Conservation (phyloP, 2,329 filamentous ascomycete species). For the Pyricularia sp. region DNA sequence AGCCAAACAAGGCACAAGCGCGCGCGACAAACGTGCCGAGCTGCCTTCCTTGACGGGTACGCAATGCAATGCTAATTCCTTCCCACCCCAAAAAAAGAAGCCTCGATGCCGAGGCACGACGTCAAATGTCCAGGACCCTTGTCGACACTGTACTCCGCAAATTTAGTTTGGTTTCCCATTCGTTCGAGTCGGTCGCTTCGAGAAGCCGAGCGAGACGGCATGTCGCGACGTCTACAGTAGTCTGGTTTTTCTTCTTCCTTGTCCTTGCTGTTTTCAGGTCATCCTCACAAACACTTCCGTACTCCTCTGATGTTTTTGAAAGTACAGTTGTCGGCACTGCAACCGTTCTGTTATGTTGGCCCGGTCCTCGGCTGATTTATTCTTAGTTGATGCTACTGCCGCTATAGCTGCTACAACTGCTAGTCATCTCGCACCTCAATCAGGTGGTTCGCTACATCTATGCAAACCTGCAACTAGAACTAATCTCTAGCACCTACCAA, state of each 20-base stretch:
- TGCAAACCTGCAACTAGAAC: background rate
- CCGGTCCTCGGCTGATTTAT: background rate
- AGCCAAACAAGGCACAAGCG: background rate
- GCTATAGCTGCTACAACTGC: background rate
- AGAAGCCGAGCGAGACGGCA: background rate
- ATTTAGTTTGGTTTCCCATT: background rate
- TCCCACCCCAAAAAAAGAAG: background rate
- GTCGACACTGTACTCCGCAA: background rate
- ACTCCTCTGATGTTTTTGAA: background rate
- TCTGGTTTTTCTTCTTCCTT: background rate
- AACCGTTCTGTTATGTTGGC: background rate
- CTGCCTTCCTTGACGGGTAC: background rate
- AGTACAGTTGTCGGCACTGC: background rate
- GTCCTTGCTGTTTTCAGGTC: background rate
- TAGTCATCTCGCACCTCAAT: background rate
- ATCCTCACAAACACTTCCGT: background rate
- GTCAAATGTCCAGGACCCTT: background rate
- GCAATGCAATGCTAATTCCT: background rate
- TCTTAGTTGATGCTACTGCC: background rate
- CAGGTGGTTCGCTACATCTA: background rate
- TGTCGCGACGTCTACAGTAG: background rate
- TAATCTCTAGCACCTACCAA: background rate
- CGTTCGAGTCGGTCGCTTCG: background rate
- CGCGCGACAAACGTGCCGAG: background rate
- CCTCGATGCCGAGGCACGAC: conserved; percentile 3